A percentile compares a stretch with the other conserved stretches of the same genome.
phyloP scores from a whole-genome alignment of 2,329 filamentous ascomycete species.

The Beauveria sp. region DNA sequence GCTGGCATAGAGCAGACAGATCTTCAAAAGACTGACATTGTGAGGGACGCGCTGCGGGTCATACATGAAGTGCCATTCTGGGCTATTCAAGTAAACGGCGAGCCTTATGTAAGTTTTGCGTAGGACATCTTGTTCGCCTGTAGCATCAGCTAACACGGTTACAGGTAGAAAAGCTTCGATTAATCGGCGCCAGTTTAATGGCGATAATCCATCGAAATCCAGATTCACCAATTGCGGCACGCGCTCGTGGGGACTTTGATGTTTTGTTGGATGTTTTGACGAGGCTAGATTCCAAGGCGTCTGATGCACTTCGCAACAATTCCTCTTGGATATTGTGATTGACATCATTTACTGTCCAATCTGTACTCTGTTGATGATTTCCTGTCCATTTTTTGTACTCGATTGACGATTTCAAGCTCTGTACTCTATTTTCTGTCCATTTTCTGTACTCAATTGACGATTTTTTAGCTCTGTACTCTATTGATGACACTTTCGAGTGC shows the following conservation, averaged over 20 bases:
- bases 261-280: slow-evolving; percentile 33
- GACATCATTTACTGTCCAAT: not conserved
- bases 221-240: slow-evolving; percentile 26
- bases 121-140: fast-evolving
- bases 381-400: too few relatives aligned
- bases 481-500: too few relatives aligned
- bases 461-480: not conserved
- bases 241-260: slow-evolving; percentile 31
- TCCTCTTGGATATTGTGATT: slow-evolving; percentile 15
- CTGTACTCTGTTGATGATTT: not conserved
- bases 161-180: slow-evolving; percentile 32
- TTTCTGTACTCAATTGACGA: too few relatives aligned
- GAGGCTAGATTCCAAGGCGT: slow-evolving; percentile 34
- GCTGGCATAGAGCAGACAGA: slow-evolving; percentile 24
- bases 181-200: slow-evolving; percentile 30
- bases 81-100: slow-evolving; percentile 31
- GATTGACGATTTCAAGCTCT: too few relatives aligned
- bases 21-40: slow-evolving; percentile 33
- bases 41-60: slow-evolving; percentile 32
- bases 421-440: too few relatives aligned
- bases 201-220: slow-evolving; percentile 31
- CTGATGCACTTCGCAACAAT: slow-evolving; percentile 29
- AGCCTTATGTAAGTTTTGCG: slow-evolving; percentile 27
- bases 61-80: slow-evolving; percentile 35
- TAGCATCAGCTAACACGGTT: not conserved